Evolutionary conservation across 768 basidiomycete genomes (phyloP).

Genomic region (Rhodosporidiobolus odoratus): DNA sequence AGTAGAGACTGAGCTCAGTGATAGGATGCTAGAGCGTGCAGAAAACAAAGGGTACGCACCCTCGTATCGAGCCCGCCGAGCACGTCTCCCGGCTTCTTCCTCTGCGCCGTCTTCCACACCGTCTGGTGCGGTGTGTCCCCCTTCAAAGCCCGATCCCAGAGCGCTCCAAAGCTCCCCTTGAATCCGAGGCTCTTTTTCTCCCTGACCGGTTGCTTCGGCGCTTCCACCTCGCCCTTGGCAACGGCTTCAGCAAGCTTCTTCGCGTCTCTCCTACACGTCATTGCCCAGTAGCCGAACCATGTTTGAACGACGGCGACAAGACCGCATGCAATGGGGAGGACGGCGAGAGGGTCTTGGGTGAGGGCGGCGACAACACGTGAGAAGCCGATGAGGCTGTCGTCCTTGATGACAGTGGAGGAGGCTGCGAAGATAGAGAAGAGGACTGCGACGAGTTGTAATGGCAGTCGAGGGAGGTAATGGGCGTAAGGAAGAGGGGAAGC

Average conservation of each 20-base stretch:
- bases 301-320: slow-evolving; percentile 20
- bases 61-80: slow-evolving; percentile 1
- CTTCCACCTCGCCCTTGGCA: background rate
- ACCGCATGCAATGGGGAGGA: slow-evolving; percentile 17
- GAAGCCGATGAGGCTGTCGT: background rate
- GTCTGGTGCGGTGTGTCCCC: slow-evolving; percentile 20
- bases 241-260: background rate
- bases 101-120: background rate
- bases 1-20: background rate
- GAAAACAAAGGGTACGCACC: background rate
- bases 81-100: background rate
- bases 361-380: slow-evolving; percentile 10
- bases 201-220: background rate
- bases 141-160: slow-evolving; percentile 1
- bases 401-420: background rate
- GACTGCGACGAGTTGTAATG: slow-evolving; percentile 31
- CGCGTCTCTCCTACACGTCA: slow-evolving; percentile 2
- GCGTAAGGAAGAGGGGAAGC: slow-evolving; percentile 19
- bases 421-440: slow-evolving; percentile 19
- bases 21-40: too few species aligned
- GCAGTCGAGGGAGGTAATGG: slow-evolving; percentile 30
- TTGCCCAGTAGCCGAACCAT: slow-evolving; percentile 34
- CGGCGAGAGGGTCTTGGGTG: slow-evolving; percentile 19
- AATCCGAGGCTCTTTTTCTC: background rate
- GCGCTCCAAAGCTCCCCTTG: slow-evolving; percentile 2